These are phyloP conservation scores for Aspergillus novoparasiticus DNA, from an alignment of 2,329 filamentous ascomycete genomes.

Conservation along the genomic window DNA sequence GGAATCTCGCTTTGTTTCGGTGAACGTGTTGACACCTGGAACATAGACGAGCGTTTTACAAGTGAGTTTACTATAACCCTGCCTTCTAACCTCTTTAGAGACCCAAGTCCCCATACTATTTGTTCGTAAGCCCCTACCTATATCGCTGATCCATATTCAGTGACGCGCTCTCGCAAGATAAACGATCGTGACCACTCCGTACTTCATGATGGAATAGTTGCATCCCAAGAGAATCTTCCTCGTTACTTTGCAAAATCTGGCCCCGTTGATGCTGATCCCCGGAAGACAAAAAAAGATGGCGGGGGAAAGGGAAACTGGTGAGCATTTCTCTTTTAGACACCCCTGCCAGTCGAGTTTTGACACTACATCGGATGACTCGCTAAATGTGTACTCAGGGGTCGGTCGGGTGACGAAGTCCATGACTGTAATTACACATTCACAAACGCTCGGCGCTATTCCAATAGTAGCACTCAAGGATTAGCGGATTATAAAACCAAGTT, in stretches of 20 bases:
- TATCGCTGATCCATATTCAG: slow-evolving; percentile 47
- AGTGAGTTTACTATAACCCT: not conserved
- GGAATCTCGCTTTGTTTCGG: not conserved
- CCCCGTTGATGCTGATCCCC: slow-evolving; percentile 77
- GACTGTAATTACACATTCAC: slow-evolving; percentile 81
- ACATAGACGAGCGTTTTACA: not conserved
- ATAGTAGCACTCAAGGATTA: slow-evolving; percentile 76
- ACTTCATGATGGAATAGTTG: slow-evolving; percentile 72
- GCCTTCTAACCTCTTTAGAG: not conserved
- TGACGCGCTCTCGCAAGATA: slow-evolving; percentile 97
- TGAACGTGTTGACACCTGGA: not conserved
- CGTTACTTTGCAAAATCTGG: slow-evolving; percentile 93
- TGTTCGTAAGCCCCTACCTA: not conserved
- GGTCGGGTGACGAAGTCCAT: slow-evolving; percentile 77
- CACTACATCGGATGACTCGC: not conserved
- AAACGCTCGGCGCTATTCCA: slow-evolving; percentile 89
- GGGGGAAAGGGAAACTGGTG: slow-evolving; percentile 94
- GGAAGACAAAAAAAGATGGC: slow-evolving; percentile 96
- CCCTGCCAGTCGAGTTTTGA: not conserved
- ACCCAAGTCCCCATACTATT: not conserved
- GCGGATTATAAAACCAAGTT: slow-evolving; percentile 95
- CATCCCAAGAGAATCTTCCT: slow-evolving; percentile 73
- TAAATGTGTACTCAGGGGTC: slow-evolving; percentile 64
- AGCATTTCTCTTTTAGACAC: slow-evolving; percentile 33
- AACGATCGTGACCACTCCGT: slow-evolving; percentile 90